These are phyloP conservation scores for Penicillium griseofulvum DNA, from an alignment of 2,329 filamentous ascomycete species.

Conservation along the genomic window DNA sequence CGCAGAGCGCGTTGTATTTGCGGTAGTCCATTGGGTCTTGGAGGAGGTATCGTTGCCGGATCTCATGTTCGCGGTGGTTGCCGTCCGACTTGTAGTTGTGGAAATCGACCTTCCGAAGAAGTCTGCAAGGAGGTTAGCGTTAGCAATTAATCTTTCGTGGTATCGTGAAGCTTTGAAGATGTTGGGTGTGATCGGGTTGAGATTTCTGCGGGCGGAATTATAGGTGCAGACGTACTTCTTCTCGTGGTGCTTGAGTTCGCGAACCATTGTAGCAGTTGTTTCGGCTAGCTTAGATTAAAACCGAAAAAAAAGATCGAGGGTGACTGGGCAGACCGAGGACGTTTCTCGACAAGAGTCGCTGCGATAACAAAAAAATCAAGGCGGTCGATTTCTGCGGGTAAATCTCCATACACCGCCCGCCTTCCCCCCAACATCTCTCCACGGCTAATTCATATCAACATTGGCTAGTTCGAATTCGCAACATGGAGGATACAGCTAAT, in stretches of 20 bases:
- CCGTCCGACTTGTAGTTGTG: conserved; percentile 88
- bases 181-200: neutral
- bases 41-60: conserved; percentile 85
- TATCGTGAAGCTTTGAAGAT: neutral
- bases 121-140: conserved; percentile 37
- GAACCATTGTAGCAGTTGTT: conserved; percentile 66
- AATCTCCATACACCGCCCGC: neutral
- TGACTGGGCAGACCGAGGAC: neutral
- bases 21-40: conserved; percentile 85
- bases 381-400: conserved; percentile 21
- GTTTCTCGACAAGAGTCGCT: conserved; percentile 10
- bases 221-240: conserved; percentile 59
- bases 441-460: neutral
- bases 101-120: conserved; percentile 90
- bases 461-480: neutral
- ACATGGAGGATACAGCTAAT: conserved; percentile 2
- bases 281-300: neutral
- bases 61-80: conserved; percentile 75
- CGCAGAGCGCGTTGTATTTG: conserved; percentile 65
- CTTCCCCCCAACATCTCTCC: neutral
- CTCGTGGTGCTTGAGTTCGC: conserved; percentile 96
- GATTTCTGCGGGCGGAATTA: neutral
- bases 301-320: neutral
- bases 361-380: conserved; percentile 27
- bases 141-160: neutral